Evolutionary conservation across 305 asterid genomes (phyloP).

Genomic region (Rubia balearica): DNA sequence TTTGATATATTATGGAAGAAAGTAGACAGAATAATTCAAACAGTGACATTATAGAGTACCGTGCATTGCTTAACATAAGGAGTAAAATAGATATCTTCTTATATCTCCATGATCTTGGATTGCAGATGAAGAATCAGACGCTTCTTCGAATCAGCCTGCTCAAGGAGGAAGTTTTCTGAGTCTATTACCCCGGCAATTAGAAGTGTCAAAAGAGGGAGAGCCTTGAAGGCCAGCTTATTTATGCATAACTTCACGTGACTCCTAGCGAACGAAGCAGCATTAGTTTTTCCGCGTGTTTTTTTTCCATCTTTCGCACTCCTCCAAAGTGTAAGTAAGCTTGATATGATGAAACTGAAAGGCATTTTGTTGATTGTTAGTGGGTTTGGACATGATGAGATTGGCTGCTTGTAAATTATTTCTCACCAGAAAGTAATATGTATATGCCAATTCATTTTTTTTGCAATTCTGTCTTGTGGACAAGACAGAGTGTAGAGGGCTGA

Average conservation of each 20-base stretch:
- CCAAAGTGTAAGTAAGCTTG: conserved; percentile 40
- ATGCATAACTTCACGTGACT: conserved; percentile 33
- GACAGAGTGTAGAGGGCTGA: conserved; percentile 18
- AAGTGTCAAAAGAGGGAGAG: conserved; percentile 41
- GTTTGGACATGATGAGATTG: conserved; percentile 23
- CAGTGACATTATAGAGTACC: too few relatives aligned
- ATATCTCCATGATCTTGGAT: conserved; percentile 15
- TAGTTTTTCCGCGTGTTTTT: conserved; percentile 20
- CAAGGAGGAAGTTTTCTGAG: conserved; percentile 84
- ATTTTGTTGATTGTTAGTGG: conserved; percentile 25
- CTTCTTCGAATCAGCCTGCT: conserved; percentile 47
- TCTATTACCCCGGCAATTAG: conserved; percentile 55
- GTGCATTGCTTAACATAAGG: too few relatives aligned
- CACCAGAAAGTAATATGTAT: conserved; percentile 37
- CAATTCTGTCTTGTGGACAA: conserved; percentile 21
- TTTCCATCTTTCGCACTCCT: conserved; percentile 25
- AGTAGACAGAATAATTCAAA: neutral
- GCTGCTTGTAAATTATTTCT: conserved; percentile 47
- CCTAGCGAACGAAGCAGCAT: conserved; percentile 23
- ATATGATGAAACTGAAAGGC: conserved; percentile 15
- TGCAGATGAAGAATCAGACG: conserved; percentile 67
- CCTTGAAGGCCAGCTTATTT: conserved; percentile 27
- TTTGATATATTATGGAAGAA: neutral
- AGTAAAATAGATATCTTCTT: conserved; percentile 8
- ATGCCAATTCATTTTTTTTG: conserved; percentile 32